Evolutionary conservation across 805 yeast genomes (phyloP), one percentile per base, ranked within the genome.

Genomic region (Candida palmyrensis): DNA sequence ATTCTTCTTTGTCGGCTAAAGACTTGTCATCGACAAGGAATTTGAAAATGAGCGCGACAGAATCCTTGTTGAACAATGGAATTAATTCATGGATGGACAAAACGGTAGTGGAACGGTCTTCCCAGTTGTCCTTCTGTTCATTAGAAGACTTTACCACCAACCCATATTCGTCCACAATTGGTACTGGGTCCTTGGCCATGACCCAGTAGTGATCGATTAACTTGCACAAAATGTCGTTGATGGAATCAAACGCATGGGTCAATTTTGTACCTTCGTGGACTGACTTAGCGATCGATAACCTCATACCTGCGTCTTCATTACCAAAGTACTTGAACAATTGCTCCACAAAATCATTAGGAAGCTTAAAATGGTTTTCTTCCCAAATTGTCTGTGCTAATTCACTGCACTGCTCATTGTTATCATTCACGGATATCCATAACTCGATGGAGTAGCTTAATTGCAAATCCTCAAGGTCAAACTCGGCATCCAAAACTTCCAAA

Each of bases 401-500:
- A 4, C 79, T 68, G 38, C 77, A 77, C 8, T 65, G 53, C 12
- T 69, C 71, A 31, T 80, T 87, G 29, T 77, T 79, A 51, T 88
- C 96, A 51, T 81, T 87, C 38, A 74, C 68, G 16, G 84, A 71
- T 37, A 92, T 77, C 77, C 84, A 89, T 15, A 92, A 58, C 53
- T 89, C 95, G 36, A 74, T 73, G 2, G 79, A 69, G 48, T 68
- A 76, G 23, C 63, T 67, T 24, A 41, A 29, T 10, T 51, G 50
- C 13, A 9, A 12, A 3, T 67, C 61, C 2, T 73, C 66, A 33
- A 82, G 62, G 36, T 75, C 79, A 46, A 82, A 84, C 49, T 92
- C 97, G 32, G 87, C 75, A 54, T 90, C 97, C 19, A 90, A 53
- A 6, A 81, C 81, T 53, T 92, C 97, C 41, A 92, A 66, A 27